These are phyloP conservation scores for Colletotrichum sansevieriae DNA, from an alignment of 2,329 filamentous ascomycete species.

Conservation along the genomic window DNA sequence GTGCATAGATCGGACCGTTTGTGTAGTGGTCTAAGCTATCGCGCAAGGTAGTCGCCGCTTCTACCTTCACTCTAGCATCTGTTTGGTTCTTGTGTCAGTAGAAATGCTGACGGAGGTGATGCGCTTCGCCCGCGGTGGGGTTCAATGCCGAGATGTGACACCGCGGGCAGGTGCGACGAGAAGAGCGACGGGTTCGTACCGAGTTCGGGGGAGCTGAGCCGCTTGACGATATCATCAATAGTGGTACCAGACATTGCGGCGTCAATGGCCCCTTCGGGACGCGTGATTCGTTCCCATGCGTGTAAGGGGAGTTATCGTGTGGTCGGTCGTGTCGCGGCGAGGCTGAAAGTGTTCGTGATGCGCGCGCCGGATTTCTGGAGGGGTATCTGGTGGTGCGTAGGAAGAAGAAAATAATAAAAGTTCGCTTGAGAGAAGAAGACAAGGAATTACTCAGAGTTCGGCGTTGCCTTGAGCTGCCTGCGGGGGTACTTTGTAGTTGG, in stretches of 20 bases:
- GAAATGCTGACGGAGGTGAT: conserved; percentile 2
- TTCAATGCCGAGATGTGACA: neutral
- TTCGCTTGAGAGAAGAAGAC: conserved; percentile 3
- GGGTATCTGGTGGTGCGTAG: conserved; percentile 28
- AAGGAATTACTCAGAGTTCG: neutral
- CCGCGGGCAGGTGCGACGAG: conserved; percentile 14
- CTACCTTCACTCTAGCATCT: conserved; percentile 87
- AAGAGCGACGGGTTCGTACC: conserved; percentile 55
- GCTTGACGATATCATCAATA: conserved; percentile 74
- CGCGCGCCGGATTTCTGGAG: conserved; percentile 29
- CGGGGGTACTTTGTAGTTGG: conserved; percentile 2
- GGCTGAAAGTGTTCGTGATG: conserved; percentile 26
- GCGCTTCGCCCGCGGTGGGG: conserved; percentile 31
- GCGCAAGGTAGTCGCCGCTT: conserved; percentile 86
- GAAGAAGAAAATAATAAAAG: conserved; percentile 17
- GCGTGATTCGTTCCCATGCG: conserved; percentile 53
- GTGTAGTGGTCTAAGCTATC: conserved; percentile 94
- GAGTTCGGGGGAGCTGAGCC: conserved; percentile 67
- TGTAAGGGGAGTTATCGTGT: conserved; percentile 43
- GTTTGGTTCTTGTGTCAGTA: conserved; percentile 39
- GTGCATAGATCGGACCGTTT: conserved; percentile 79
- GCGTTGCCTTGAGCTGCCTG: conserved; percentile 18
- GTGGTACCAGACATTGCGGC: conserved; percentile 71
- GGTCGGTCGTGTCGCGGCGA: conserved; percentile 40
- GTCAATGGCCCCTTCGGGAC: conserved; percentile 58